Evolutionary conservation across 495 filamentous ascomycete genomes (phyloP).

Genomic region (Aspergillus panamensis): DNA sequence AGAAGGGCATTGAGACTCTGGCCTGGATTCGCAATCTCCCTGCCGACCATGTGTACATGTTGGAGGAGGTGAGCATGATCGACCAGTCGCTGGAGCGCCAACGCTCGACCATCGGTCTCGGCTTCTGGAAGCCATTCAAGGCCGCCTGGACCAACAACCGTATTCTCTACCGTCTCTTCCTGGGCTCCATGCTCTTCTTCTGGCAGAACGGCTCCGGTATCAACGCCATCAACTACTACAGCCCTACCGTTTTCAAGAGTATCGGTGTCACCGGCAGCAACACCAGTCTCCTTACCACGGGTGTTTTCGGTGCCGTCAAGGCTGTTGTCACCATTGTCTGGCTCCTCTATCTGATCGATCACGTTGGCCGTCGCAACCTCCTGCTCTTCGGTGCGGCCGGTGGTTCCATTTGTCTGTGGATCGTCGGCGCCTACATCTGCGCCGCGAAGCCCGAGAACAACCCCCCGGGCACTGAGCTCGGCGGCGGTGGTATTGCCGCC

Average conservation of each 20-base stretch:
- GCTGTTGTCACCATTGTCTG: conserved; percentile 59
- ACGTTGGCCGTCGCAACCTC: conserved; percentile 62
- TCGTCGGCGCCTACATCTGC: conserved; percentile 71
- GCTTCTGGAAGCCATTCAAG: conserved; percentile 68
- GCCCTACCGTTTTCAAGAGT: conserved; percentile 55
- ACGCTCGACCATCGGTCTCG: conserved; percentile 53
- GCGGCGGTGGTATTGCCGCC: conserved; percentile 60
- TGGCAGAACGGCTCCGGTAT: conserved; percentile 68
- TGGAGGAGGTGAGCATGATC: conserved; percentile 64
- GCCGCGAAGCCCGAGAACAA: conserved; percentile 46
- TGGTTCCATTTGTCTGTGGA: conserved; percentile 68
- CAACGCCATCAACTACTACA: conserved; percentile 69
- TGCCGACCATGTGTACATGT: conserved; percentile 59
- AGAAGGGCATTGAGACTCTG: conserved; percentile 57
- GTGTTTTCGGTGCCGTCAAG: conserved; percentile 54
- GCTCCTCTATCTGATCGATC: conserved; percentile 68
- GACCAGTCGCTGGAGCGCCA: conserved; percentile 61
- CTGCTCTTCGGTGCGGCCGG: conserved; percentile 71
- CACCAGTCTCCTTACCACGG: conserved; percentile 49
- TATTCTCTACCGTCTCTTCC: conserved; percentile 64
- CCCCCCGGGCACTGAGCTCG: conserved; percentile 37
- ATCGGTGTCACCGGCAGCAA: conserved; percentile 56
- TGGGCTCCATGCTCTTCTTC: conserved; percentile 64
- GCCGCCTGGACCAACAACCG: conserved; percentile 50
- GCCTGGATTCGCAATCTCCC: conserved; percentile 63